phyloP scores from a whole-genome alignment of 306 rosid species.

The Prunus mume region DNA sequence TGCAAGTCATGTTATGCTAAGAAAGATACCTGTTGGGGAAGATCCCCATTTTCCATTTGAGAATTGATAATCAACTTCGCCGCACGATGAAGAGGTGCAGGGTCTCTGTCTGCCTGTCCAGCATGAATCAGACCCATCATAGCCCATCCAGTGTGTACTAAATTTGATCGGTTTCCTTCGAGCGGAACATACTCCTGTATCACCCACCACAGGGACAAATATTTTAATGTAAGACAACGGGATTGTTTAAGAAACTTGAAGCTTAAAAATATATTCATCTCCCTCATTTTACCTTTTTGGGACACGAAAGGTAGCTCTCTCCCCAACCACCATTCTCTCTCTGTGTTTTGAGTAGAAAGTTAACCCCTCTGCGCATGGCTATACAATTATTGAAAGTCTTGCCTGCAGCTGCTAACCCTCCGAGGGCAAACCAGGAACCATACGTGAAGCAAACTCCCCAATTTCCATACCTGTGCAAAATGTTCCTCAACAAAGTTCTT shows the following conservation, averaged over 20 bases:
- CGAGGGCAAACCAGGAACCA: constrained; percentile 60
- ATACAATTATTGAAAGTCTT: constrained; percentile 41
- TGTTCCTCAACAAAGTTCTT: not conserved
- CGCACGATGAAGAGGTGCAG: constrained; percentile 54
- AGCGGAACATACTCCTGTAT: constrained; percentile 44
- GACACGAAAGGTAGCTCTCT: constrained; percentile 61
- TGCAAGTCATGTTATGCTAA: not conserved
- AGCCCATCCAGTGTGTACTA: constrained; percentile 75
- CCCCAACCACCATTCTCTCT: constrained; percentile 74
- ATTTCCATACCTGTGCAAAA: constrained; percentile 36
- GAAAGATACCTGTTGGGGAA: constrained; percentile 57
- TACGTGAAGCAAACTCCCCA: constrained; percentile 72
- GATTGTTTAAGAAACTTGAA: not conserved
- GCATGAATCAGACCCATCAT: constrained; percentile 60
- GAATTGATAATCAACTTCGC: constrained; percentile 56
- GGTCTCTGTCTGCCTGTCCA: constrained; percentile 57
- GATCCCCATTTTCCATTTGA: constrained; percentile 59
- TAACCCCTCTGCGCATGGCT: constrained; percentile 46
- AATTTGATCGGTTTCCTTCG: constrained; percentile 50
- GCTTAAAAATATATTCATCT: not conserved
- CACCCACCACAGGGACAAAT: not conserved
- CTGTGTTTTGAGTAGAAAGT: constrained; percentile 47
- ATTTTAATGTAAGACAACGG: not conserved
- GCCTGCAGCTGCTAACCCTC: constrained; percentile 55
- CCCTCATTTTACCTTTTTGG: constrained; percentile 31